A percentile compares a stretch with the other conserved stretches of the same genome.
Conservation (phyloP, 306 rosid species). For the Boehmeria nivea region DNA sequence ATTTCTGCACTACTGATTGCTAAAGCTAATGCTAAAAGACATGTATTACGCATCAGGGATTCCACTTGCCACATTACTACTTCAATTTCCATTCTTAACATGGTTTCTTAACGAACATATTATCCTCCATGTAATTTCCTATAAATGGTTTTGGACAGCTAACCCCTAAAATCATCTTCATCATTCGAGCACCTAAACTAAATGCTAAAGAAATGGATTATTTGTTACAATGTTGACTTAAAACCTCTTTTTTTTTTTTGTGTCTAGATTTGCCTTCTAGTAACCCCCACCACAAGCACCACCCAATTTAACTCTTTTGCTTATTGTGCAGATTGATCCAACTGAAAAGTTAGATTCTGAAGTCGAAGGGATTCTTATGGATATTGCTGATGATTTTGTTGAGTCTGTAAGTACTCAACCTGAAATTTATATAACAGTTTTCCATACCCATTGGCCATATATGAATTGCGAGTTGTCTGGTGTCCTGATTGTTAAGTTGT, state of each 20-base stretch:
- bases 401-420: slow-evolving; percentile 68
- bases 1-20: no score
- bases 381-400: slow-evolving; percentile 87
- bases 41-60: no score
- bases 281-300: no score
- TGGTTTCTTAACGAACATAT: no score
- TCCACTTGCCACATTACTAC: no score
- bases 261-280: neutral
- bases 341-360: slow-evolving; percentile 78
- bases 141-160: neutral
- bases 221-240: neutral
- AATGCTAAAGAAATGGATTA: neutral
- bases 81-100: no score
- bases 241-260: neutral
- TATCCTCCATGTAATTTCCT: neutral
- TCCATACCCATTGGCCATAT: neutral
- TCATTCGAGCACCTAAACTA: neutral
- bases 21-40: no score
- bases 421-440: neutral
- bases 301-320: neutral
- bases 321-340: slow-evolving; percentile 71
- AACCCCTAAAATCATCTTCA: neutral
- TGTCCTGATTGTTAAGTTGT: no score
- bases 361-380: slow-evolving; percentile 84
- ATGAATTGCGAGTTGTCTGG: no score